phyloP scores from a whole-genome alignment of 768 basidiomycete species.

The Lactarius hengduanensis region DNA sequence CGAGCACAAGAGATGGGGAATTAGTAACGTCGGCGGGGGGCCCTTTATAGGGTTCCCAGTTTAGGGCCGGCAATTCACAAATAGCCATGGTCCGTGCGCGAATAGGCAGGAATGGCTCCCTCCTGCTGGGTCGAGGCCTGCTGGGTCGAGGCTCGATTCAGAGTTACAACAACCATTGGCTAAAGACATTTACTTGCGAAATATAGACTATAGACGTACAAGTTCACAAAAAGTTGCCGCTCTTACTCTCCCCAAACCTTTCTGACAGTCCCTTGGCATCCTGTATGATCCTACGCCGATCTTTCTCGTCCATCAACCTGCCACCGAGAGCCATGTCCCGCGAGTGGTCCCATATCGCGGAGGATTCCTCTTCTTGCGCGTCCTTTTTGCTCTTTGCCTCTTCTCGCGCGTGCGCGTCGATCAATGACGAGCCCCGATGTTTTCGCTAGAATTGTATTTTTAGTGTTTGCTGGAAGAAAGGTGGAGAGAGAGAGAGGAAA shows the following conservation, averaged over 20 bases:
- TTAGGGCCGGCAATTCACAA: slow-evolving; percentile 25
- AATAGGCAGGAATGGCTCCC: too few species aligned
- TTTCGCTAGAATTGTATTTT: slow-evolving; percentile 29
- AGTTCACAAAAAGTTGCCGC: slow-evolving; percentile 57
- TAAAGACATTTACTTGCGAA: not conserved
- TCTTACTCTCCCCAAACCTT: slow-evolving; percentile 73
- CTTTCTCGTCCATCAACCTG: slow-evolving; percentile 84
- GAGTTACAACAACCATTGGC: not conserved
- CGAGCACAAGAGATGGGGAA: slow-evolving; percentile 71
- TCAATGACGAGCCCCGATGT: slow-evolving; percentile 31
- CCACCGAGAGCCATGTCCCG: slow-evolving; percentile 89
- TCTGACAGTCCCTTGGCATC: slow-evolving; percentile 83
- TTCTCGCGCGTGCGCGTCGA: slow-evolving; percentile 43
- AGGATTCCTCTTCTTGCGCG: slow-evolving; percentile 53
- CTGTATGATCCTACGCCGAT: slow-evolving; percentile 70
- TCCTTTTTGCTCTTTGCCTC: slow-evolving; percentile 44
- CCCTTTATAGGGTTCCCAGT: slow-evolving; percentile 36
- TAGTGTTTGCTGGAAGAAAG: not conserved
- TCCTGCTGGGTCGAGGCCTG: not conserved
- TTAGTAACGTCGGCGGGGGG: not conserved
- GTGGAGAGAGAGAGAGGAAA: not conserved
- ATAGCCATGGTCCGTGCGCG: slow-evolving; percentile 20
- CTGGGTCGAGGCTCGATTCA: not conserved
- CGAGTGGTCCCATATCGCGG: slow-evolving; percentile 87
- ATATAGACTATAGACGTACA: not conserved